Evolutionary conservation across 306 rosid genomes (phyloP).

Genomic region (Elaeagnus macrophylla): DNA sequence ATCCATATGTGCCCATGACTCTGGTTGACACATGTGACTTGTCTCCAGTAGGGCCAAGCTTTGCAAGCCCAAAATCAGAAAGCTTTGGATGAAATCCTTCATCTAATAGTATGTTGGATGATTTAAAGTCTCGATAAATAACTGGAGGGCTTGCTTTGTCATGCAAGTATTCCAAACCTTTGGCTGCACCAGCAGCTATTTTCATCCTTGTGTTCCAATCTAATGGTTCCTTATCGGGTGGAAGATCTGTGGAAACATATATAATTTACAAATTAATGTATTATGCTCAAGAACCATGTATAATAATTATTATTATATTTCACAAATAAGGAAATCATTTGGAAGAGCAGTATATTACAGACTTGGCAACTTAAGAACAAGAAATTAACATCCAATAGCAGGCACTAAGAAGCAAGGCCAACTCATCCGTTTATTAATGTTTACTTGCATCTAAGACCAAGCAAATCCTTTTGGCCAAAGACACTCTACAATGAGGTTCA

Average conservation of each 20-base stretch:
- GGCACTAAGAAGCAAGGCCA: too few species aligned
- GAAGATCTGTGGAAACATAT: conserved; percentile 40
- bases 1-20: conserved; percentile 93
- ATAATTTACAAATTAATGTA: too few species aligned
- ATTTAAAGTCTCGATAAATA: conserved; percentile 84
- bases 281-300: not conserved
- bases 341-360: too few species aligned
- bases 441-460: too few species aligned
- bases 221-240: conserved; percentile 65
- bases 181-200: conserved; percentile 87
- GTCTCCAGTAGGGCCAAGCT: conserved; percentile 90
- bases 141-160: conserved; percentile 91
- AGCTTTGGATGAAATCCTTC: conserved; percentile 85
- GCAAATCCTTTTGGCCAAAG: too few species aligned
- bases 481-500: too few species aligned
- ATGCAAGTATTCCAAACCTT: conserved; percentile 77
- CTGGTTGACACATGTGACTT: conserved; percentile 88
- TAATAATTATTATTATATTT: not conserved
- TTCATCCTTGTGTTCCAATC: conserved; percentile 94
- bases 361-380: too few species aligned
- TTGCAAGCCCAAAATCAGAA: conserved; percentile 92
- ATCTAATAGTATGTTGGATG: conserved; percentile 78
- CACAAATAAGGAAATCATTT: too few species aligned
- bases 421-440: too few species aligned
- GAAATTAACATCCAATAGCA: too few species aligned